Evolutionary conservation across 164 flowering plant species (phyloP), one percentile per base, ranked within the genome.

Genomic region (Tinospora cordifolia): DNA sequence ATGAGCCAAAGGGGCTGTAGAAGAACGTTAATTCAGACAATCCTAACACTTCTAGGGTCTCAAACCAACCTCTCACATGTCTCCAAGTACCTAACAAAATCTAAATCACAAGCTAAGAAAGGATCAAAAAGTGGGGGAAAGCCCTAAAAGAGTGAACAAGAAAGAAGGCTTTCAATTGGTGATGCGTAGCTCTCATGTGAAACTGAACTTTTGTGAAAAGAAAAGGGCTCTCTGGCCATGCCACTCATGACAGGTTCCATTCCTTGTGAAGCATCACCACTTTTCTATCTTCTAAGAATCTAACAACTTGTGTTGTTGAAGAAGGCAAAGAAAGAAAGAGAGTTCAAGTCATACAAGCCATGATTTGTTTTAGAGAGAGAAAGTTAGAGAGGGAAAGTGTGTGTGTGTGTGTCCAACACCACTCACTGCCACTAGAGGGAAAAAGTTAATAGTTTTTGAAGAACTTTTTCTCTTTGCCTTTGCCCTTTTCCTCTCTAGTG

Each of bases 131-230:
- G 49, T 24, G 38, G n/a, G 13, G 12, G 59, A 30, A 39, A 65
- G 30, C n/a, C 27, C 27, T 75, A 57, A 26, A 65, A 49, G 66
- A 10, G 44, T 24, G 24, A n/a, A 54, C 60, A 6, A 8, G 13
- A 40, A 65, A 67, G 40, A 21, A 69, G 60, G 49, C 30, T 30
- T 62, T 27, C 30, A 34, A 63, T 46, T 62, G 71, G 70, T 75
- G 69, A 34, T 39, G 63, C 71, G 4, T 75, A n/a, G 64, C 69
- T 54, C 65, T 69, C 76, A 76, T 76, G 79, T 76, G 79, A 76
- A 9, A 47, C 4, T 30, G 4, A 30, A 30, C 36, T 30, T 58
- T 72, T 15, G n/a, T 67, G 65, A 60, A 72, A 72, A n/a, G n/a
- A n/a, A n/a, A 58, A 26, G 69, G 24, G 59, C 15, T 41, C 63